phyloP scores from a whole-genome alignment of 2,329 filamentous ascomycete genomes.

The Ophiostoma triangulosporum region DNA sequence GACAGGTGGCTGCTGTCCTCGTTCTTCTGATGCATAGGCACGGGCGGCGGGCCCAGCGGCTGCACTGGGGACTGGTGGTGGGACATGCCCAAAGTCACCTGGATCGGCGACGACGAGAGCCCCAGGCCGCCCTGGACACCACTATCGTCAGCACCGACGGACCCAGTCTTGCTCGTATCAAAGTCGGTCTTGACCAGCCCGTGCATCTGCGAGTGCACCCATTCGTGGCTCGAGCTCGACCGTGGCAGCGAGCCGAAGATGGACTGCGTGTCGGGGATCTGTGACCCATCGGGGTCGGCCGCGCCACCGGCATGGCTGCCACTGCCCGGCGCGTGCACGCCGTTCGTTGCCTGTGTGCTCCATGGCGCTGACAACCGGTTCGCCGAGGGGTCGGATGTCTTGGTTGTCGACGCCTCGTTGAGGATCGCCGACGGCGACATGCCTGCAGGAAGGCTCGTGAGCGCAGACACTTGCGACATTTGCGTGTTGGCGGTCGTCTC shows the following conservation, averaged over 20 bases:
- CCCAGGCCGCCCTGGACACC: neutral
- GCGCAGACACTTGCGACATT: constrained; percentile 49
- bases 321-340: constrained; percentile 26
- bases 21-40: constrained; percentile 16
- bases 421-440: constrained; percentile 45
- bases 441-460: constrained; percentile 43
- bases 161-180: constrained; percentile 17
- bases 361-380: constrained; percentile 43
- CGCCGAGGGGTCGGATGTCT: constrained; percentile 61
- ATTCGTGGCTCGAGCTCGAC: constrained; percentile 35
- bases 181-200: constrained; percentile 24
- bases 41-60: constrained; percentile 10
- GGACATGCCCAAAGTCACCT: neutral
- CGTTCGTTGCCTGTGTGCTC: constrained; percentile 62
- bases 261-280: constrained; percentile 42
- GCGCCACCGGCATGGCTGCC: neutral
- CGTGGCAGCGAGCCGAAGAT: constrained; percentile 22
- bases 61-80: neutral
- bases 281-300: constrained; percentile 25
- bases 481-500: constrained; percentile 36
- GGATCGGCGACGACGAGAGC: neutral
- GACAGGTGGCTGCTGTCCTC: constrained; percentile 21
- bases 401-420: constrained; percentile 91
- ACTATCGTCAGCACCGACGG: neutral
- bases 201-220: constrained; percentile 45